Evolutionary conservation across 257 asterid genomes (phyloP), one percentile per base, ranked within the genome.

Genomic region (Nicotiana tabacum): DNA sequence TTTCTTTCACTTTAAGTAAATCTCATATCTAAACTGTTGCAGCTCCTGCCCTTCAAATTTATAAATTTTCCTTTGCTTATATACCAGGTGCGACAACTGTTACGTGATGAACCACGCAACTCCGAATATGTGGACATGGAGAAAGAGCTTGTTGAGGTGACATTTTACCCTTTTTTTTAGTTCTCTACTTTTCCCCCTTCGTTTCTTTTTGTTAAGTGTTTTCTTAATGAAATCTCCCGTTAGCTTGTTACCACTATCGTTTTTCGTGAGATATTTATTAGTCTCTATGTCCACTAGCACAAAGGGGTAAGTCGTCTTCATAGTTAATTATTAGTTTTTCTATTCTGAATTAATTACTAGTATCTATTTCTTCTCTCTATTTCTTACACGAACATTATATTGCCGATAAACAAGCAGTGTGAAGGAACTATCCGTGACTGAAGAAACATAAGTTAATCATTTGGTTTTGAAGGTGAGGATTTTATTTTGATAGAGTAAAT

Each of bases 101-200:
- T 96, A 91, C 86, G 83, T 21, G 97, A 92, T 86, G 98, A 94
- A 57, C 96, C 94, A 39, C 88, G 87, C 85, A 96, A 96, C 89
- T 79, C 99, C 12, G 98, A 96, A 62, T 94, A 86, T 83, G 66
- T 91, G 88, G 99, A 96, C 89, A 93, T 96, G 98, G 97, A 94
- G 90, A 96, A 91, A 90, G 99, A 94, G 91, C 98, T 96, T 62
- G 88, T 53, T 32, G 99, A 96, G 99, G 99, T 95, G 92, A 90
- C 85, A 84, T 82, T 76, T 51, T 80, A 61, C 39, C 78, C 66
- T 55, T 29, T 15, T 70, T 74, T 30, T 35, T 58, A 27, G 78
- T 29, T 43, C 80, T 13, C 55, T n/a, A 15, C 60, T 53, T 27
- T n/a, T 64, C 77, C 27, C 39, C 65, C 24, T 64, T 65, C 46